Evolutionary conservation across 768 basidiomycete species (phyloP).

Genomic region (Gelatoporia subvermispora): DNA sequence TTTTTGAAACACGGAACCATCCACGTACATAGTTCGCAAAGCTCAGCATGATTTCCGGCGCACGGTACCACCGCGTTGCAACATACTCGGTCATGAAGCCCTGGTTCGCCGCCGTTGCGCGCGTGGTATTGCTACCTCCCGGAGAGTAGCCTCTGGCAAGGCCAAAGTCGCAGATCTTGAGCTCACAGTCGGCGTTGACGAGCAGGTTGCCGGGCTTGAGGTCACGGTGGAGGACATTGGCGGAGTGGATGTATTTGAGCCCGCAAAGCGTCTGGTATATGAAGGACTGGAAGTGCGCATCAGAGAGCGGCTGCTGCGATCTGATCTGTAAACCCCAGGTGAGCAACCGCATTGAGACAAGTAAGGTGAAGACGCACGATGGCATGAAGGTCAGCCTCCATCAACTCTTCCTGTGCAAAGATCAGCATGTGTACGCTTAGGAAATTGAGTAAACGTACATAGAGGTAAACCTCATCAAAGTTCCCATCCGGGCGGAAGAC

Average conservation of each 20-base stretch:
- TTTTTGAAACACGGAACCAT: not conserved
- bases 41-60: constrained; percentile 98
- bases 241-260: constrained; percentile 96
- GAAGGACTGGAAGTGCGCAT: constrained; percentile 94
- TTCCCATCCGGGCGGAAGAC: constrained; percentile 88
- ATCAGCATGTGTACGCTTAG: not conserved
- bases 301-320: constrained; percentile 82
- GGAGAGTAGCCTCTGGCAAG: constrained; percentile 92
- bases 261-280: constrained; percentile 98
- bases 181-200: constrained; percentile 97
- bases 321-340: constrained; percentile 52
- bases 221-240: constrained; percentile 95
- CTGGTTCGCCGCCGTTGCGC: constrained; percentile 64
- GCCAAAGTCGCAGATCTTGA: constrained; percentile 99
- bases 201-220: constrained; percentile 93
- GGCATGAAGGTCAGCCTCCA: constrained; percentile 99
- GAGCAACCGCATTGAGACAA: not conserved
- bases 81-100: constrained; percentile 99
- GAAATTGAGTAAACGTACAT: constrained; percentile 42
- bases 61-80: constrained; percentile 98
- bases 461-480: constrained; percentile 95
- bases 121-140: constrained; percentile 53
- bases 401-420: constrained; percentile 84
- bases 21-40: constrained; percentile 85
- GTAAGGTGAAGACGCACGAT: constrained; percentile 56